Evolutionary conservation across 148 eudicot species (phyloP).

Genomic region (Arctostaphylos glauca): DNA sequence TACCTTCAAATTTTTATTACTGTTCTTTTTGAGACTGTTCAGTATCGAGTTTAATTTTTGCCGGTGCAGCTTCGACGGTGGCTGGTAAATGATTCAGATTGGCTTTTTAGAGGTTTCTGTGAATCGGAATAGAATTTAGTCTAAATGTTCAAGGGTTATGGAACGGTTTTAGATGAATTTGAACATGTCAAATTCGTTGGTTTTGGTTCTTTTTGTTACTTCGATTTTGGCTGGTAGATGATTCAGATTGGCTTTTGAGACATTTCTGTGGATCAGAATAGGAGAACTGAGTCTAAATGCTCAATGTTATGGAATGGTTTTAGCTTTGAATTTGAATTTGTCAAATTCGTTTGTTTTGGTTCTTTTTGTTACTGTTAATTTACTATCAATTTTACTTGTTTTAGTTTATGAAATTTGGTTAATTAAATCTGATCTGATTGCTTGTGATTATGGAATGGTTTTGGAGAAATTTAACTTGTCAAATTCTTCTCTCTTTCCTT

Average conservation of each 20-base stretch:
- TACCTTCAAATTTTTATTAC: background rate
- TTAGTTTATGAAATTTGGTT: too few relatives aligned
- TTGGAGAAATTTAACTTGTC: background rate
- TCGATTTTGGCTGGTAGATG: background rate
- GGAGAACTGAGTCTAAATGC: background rate
- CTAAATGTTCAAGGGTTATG: background rate
- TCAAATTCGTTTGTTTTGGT: background rate
- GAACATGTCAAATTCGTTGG: background rate
- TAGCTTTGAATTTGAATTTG: background rate
- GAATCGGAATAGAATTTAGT: background rate
- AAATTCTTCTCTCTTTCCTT: too few relatives aligned
- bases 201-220: background rate
- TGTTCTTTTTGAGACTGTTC: background rate
- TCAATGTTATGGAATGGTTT: background rate
- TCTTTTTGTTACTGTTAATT: background rate
- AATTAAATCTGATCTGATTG: background rate
- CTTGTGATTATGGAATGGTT: background rate
- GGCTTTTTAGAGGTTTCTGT: background rate
- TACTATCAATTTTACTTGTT: too few relatives aligned
- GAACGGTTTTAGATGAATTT: background rate
- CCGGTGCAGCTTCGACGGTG: background rate
- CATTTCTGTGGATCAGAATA: background rate
- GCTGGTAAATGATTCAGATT: background rate
- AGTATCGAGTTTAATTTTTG: background rate
- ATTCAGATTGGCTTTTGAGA: too few relatives aligned